Percentiles rank a stretch among this genome's conserved stretches.
Evolutionary conservation across 257 asterid species (phyloP).

Genomic region (Ilex aquifolium): DNA sequence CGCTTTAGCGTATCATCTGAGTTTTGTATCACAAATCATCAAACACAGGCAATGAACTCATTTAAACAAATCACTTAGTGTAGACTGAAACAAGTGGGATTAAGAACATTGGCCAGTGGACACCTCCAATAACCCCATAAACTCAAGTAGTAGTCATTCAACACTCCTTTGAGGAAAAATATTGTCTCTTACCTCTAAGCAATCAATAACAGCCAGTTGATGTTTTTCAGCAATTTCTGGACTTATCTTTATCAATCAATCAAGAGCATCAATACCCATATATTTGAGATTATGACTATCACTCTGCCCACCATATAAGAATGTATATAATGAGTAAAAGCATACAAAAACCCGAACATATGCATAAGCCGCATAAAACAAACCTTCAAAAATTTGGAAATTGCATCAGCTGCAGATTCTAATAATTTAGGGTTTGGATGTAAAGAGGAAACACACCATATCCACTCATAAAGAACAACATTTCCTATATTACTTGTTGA

Average conservation of each 20-base stretch:
- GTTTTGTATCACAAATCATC: slow-evolving; percentile 47
- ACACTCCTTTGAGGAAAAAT: not conserved
- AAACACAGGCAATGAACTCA: slow-evolving; percentile 1
- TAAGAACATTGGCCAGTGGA: not conserved
- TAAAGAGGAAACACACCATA: slow-evolving; percentile 83
- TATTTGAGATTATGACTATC: slow-evolving; percentile 97
- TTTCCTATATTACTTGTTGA: slow-evolving; percentile 86
- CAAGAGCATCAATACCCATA: slow-evolving; percentile 97
- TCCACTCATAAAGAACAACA: slow-evolving; percentile 87
- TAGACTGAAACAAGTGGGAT: too few relatives aligned
- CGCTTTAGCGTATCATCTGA: slow-evolving; percentile 98
- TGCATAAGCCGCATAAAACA: slow-evolving; percentile 20
- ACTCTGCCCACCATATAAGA: slow-evolving; percentile 53
- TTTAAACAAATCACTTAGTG: not conserved
- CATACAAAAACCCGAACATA: slow-evolving; percentile 7
- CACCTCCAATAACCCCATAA: too few relatives aligned
- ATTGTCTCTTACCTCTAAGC: slow-evolving; percentile 73
- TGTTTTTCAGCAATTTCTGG: slow-evolving; percentile 97
- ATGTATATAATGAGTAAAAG: slow-evolving; percentile 5
- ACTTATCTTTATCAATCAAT: slow-evolving; percentile 85
- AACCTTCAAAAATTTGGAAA: slow-evolving; percentile 84
- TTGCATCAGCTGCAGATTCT: slow-evolving; percentile 86
- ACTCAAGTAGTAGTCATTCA: not conserved
- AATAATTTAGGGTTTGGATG: slow-evolving; percentile 83
- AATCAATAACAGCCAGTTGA: slow-evolving; percentile 95